Percentiles rank a stretch among this genome's conserved stretches.
phyloP scores from a whole-genome alignment of 371 early-diverging fungal species.

The Gilbertella persicaria region DNA sequence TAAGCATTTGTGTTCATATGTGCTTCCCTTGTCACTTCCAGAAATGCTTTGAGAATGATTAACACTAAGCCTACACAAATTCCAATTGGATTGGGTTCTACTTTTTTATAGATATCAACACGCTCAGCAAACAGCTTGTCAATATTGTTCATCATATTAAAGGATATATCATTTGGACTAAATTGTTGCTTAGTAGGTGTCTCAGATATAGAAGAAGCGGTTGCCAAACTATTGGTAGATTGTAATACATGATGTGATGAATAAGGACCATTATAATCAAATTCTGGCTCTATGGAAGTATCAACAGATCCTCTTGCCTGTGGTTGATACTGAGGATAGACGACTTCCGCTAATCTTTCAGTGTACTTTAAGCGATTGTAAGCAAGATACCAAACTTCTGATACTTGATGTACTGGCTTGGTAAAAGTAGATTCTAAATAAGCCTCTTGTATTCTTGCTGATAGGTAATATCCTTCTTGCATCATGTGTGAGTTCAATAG shows the following conservation, averaged over 20 bases:
- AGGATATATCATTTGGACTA: conserved; percentile 29
- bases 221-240: conserved; percentile 32
- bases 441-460: conserved; percentile 22
- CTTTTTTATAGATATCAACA: conserved; percentile 60
- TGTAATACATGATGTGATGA: conserved; percentile 18
- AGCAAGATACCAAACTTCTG: conserved; percentile 27
- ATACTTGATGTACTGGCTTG: conserved; percentile 11
- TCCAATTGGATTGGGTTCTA: conserved; percentile 56
- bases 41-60: conserved; percentile 62
- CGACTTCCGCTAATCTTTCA: conserved; percentile 26
- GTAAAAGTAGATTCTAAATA: conserved; percentile 14
- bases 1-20: conserved; percentile 48
- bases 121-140: conserved; percentile 72
- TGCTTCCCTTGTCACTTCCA: conserved; percentile 54
- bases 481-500: conserved; percentile 38
- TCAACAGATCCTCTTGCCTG: conserved; percentile 9
- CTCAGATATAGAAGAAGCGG: conserved; percentile 19
- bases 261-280: conserved; percentile 13
- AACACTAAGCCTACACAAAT: conserved; percentile 55
- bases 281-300: conserved; percentile 25
- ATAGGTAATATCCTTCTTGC: conserved; percentile 33
- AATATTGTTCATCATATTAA: conserved; percentile 60
- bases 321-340: conserved; percentile 24
- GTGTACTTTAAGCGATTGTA: conserved; percentile 19
- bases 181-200: conserved; percentile 1